These are phyloP conservation scores for Isatis tinctoria DNA, from an alignment of 345 rosid genomes.

Conservation along the genomic window DNA sequence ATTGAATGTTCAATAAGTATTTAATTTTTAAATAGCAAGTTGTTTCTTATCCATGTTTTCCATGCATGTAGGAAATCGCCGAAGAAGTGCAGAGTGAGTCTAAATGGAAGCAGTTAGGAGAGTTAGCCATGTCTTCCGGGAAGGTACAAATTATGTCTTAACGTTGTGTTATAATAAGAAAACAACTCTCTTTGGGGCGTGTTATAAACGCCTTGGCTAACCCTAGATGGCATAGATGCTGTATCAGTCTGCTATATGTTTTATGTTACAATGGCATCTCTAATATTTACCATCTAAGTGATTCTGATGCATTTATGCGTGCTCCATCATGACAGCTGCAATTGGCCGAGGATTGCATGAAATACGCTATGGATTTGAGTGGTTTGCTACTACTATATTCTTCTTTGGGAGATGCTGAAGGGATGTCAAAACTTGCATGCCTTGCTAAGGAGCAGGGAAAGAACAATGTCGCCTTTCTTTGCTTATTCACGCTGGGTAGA, in stretches of 20 bases:
- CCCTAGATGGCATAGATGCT: too few relatives aligned
- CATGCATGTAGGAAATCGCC: constrained; percentile 77
- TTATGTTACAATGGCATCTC: too few relatives aligned
- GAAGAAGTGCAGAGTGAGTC: constrained; percentile 78
- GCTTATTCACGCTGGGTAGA: constrained; percentile 90
- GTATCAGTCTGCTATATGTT: too few relatives aligned
- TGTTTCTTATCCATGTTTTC: not conserved
- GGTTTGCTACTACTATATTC: constrained; percentile 93
- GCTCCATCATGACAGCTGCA: constrained; percentile 57
- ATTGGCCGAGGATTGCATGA: constrained; percentile 99
- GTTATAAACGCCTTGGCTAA: too few relatives aligned
- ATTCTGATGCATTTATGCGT: not conserved
- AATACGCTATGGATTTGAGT: constrained; percentile 85
- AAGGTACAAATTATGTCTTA: constrained; percentile 44
- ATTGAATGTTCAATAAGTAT: not conserved
- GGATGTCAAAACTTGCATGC: constrained; percentile 69
- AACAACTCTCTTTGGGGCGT: not conserved
- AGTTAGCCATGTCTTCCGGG: constrained; percentile 93
- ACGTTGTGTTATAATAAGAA: not conserved
- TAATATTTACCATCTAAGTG: too few relatives aligned
- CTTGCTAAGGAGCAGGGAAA: constrained; percentile 96
- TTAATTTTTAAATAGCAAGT: not conserved
- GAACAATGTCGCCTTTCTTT: constrained; percentile 93
- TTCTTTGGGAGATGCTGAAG: constrained; percentile 95
- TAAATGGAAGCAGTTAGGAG: constrained; percentile 99